phyloP scores from a whole-genome alignment of 2,329 filamentous ascomycete species.

The Blastomyces gilchristii region DNA sequence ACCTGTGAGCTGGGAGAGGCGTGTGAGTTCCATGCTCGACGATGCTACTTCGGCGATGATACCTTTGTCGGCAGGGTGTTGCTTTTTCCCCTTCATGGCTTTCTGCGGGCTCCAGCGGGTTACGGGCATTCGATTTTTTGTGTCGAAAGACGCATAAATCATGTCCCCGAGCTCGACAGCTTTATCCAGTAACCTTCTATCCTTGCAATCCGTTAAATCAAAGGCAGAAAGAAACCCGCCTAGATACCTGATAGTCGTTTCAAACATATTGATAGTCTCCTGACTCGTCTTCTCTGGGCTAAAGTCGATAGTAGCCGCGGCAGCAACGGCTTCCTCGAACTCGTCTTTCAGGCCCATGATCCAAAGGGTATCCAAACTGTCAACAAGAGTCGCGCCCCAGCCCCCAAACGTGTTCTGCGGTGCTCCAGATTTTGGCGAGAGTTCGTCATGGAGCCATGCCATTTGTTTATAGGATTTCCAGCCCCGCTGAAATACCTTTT shows the following conservation, averaged over 20 bases:
- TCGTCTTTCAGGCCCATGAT: constrained; percentile 52
- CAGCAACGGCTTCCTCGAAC: constrained; percentile 45
- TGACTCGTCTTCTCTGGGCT: constrained; percentile 19
- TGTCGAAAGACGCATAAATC: constrained; percentile 39
- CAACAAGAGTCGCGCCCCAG: constrained; percentile 51
- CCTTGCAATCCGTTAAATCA: constrained; percentile 49
- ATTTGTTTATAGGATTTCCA: constrained; percentile 1
- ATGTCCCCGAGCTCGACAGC: constrained; percentile 46
- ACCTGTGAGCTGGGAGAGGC: constrained; percentile 31
- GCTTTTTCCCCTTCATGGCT: constrained; percentile 34
- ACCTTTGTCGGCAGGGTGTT: constrained; percentile 57
- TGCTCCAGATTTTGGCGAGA: not conserved
- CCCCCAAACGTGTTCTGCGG: constrained; percentile 42
- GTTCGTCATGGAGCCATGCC: constrained; percentile 5
- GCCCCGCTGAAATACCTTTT: constrained; percentile 2
- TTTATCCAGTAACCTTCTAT: constrained; percentile 42
- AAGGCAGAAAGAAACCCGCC: constrained; percentile 45
- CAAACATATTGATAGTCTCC: constrained; percentile 35
- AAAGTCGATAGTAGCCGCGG: constrained; percentile 47
- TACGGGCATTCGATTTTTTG: constrained; percentile 21
- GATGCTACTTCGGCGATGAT: constrained; percentile 32
- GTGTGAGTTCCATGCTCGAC: constrained; percentile 34
- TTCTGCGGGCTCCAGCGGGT: constrained; percentile 25
- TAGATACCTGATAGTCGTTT: constrained; percentile 45
- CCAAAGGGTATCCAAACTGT: constrained; percentile 51